A percentile compares a stretch with the other conserved stretches of the same genome.
phyloP scores from a whole-genome alignment of 495 filamentous ascomycete species.

The Cercophora scortea region DNA sequence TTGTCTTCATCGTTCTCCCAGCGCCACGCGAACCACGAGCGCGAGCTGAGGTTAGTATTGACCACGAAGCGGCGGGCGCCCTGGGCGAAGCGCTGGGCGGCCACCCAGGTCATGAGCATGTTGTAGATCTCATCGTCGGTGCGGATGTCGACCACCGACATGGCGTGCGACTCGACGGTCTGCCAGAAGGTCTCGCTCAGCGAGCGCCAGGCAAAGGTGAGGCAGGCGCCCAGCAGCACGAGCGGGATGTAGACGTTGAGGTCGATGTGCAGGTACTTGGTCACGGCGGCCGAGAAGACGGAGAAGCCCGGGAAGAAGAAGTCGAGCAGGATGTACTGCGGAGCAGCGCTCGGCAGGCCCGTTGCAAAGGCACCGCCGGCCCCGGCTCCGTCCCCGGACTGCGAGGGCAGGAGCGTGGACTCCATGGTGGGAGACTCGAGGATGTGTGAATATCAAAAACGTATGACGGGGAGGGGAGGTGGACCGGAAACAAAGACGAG shows the following conservation, averaged over 20 bases:
- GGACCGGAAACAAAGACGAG: background rate
- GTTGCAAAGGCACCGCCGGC: background rate
- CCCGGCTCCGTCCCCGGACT: background rate
- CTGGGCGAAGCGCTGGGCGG: constrained; percentile 50
- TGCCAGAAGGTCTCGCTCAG: constrained; percentile 34
- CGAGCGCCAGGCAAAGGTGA: constrained; percentile 46
- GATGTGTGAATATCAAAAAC: too few relatives aligned
- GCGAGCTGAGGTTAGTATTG: constrained; percentile 48
- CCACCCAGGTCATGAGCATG: constrained; percentile 64
- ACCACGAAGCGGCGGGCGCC: constrained; percentile 53
- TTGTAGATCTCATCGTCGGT: constrained; percentile 62
- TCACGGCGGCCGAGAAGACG: constrained; percentile 50
- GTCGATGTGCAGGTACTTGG: constrained; percentile 60
- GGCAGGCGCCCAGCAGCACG: constrained; percentile 40
- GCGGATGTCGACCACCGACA: constrained; percentile 57
- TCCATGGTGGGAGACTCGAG: background rate
- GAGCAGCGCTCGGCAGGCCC: background rate
- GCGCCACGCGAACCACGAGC: constrained; percentile 39
- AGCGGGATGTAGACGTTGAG: constrained; percentile 62
- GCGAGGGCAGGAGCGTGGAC: background rate
- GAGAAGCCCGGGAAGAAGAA: constrained; percentile 68
- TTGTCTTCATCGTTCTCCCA: constrained; percentile 35
- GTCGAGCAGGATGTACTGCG: constrained; percentile 51
- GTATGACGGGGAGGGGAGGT: too few relatives aligned
- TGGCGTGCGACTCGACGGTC: constrained; percentile 37